A percentile compares a stretch with the other conserved stretches of the same genome.
These are phyloP conservation scores for Salix viminalis DNA, from an alignment of 345 rosid species.

Conservation along the genomic window DNA sequence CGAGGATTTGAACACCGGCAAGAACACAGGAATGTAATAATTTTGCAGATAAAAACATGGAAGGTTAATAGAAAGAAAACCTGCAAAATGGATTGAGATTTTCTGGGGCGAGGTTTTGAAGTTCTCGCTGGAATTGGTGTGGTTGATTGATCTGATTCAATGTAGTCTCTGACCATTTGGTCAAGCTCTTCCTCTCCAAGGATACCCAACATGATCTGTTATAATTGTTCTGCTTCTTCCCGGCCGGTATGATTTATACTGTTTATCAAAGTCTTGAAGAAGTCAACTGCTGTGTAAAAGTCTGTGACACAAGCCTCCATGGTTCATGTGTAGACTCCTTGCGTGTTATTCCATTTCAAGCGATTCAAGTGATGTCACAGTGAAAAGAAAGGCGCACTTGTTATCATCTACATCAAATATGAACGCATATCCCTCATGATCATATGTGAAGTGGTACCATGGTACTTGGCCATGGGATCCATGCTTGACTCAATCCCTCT, in stretches of 20 bases:
- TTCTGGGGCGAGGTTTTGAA: neutral
- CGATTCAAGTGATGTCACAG: neutral
- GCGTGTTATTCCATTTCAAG: neutral
- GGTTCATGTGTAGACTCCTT: neutral
- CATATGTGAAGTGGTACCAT: neutral
- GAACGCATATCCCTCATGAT: neutral
- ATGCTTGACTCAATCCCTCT: no score
- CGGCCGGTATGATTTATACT: neutral
- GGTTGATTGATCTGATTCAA: slow-evolving; percentile 30
- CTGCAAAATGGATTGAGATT: slow-evolving; percentile 28
- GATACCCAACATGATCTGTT: slow-evolving; percentile 29
- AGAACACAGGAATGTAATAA: neutral
- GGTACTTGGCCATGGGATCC: neutral
- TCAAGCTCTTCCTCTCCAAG: slow-evolving; percentile 43
- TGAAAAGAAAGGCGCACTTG: neutral
- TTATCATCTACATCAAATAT: neutral
- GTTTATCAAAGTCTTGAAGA: neutral
- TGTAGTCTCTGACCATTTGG: slow-evolving; percentile 47
- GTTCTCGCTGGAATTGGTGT: neutral
- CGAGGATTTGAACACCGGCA: neutral
- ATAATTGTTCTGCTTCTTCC: neutral
- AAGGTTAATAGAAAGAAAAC: slow-evolving; percentile 1
- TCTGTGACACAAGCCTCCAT: neutral
- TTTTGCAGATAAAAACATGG: neutral
- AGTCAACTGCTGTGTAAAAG: slow-evolving; percentile 10